Percentiles rank a stretch among this genome's conserved stretches.
Conservation (phyloP, 2,329 filamentous ascomycete species). For the Lachnum nothofagi region DNA sequence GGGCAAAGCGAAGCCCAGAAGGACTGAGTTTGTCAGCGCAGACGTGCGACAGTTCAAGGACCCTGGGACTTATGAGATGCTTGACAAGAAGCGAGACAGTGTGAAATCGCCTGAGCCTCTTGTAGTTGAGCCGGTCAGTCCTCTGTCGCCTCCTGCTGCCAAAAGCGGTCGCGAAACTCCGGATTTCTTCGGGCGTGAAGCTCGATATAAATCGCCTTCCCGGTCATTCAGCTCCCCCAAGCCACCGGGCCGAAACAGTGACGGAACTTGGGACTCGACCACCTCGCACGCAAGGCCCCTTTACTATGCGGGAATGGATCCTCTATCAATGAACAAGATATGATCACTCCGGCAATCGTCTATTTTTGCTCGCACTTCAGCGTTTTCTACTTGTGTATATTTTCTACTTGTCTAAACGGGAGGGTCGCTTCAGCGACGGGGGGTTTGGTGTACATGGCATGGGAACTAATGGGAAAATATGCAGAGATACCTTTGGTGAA, state of each 20-base stretch:
- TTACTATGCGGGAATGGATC: conserved; percentile 24
- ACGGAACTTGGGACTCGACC: conserved; percentile 21
- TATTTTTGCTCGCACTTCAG: conserved; percentile 18
- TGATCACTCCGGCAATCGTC: conserved; percentile 14
- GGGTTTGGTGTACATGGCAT: background rate
- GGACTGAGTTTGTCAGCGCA: conserved; percentile 76
- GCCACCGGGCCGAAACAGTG: conserved; percentile 32
- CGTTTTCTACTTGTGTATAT: conserved; percentile 21
- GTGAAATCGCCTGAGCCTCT: conserved; percentile 29
- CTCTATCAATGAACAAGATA: conserved; percentile 30
- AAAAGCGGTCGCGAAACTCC: conserved; percentile 30
- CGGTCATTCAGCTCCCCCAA: conserved; percentile 45
- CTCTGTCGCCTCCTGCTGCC: conserved; percentile 23
- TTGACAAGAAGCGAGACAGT: conserved; percentile 41
- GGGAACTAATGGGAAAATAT: background rate
- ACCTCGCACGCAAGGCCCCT: conserved; percentile 22
- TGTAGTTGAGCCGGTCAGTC: conserved; percentile 19
- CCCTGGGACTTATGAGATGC: conserved; percentile 75
- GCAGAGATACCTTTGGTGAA: too few relatives aligned
- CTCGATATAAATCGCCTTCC: conserved; percentile 42
- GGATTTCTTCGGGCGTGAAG: conserved; percentile 40
- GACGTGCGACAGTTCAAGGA: conserved; percentile 63
- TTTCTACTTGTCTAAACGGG: background rate
- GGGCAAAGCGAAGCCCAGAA: conserved; percentile 47
- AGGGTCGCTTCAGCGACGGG: background rate